These are phyloP conservation scores for Sungouiozyma ichnusensis DNA, from an alignment of 805 yeast genomes.

Conservation along the genomic window DNA sequence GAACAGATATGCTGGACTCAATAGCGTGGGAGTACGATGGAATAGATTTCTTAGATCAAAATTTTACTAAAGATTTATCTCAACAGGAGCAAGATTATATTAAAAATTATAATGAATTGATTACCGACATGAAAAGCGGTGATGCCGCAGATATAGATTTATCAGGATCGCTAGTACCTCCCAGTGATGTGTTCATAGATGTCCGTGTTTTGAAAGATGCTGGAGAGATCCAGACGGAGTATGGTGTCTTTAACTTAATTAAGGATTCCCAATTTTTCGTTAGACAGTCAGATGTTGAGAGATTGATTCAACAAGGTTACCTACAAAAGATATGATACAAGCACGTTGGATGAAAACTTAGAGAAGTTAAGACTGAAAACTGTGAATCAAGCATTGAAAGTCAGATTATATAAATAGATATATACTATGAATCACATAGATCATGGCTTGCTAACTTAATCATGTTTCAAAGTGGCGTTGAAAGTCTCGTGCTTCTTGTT, in stretches of 20 bases:
- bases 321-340: constrained; percentile 51
- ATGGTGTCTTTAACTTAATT: constrained; percentile 87
- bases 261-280: constrained; percentile 93
- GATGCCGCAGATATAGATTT: constrained; percentile 67
- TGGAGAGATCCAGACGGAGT: constrained; percentile 95
- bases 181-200: constrained; percentile 83
- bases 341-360: background rate
- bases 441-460: constrained; percentile 25
- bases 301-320: constrained; percentile 89
- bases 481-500: constrained; percentile 66
- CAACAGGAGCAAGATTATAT: constrained; percentile 74
- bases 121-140: constrained; percentile 63
- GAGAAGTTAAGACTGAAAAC: too few relatives aligned
- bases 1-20: constrained; percentile 59
- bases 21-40: constrained; percentile 59
- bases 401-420: background rate
- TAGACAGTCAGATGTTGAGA: constrained; percentile 86
- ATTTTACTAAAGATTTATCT: constrained; percentile 42
- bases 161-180: constrained; percentile 84
- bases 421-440: background rate
- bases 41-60: constrained; percentile 26
- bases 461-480: constrained; percentile 55
- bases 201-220: constrained; percentile 90
- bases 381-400: background rate
- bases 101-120: constrained; percentile 56